Conservation (phyloP, 1,284 basidiomycete genomes). For the Tilletia caries region DNA sequence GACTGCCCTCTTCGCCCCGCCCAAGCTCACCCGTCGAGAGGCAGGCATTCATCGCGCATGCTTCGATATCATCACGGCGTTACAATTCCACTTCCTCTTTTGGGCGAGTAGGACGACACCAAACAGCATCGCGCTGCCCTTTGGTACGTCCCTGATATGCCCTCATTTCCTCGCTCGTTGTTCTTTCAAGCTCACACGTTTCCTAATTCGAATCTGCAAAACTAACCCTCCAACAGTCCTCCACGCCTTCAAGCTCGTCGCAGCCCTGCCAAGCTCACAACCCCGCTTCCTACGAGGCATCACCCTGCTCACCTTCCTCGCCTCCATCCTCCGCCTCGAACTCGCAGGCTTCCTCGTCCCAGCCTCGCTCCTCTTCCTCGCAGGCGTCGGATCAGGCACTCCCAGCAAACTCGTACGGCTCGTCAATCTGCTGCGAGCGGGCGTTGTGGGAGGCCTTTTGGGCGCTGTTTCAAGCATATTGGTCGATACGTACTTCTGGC, state of each 20-base stretch:
- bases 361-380: conserved; percentile 19
- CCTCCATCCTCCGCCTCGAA: conserved; percentile 78
- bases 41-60: conserved; percentile 12
- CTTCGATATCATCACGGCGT: conserved; percentile 66
- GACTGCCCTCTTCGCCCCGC: conserved; percentile 60
- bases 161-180: conserved; percentile 28
- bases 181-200: background rate
- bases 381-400: conserved; percentile 19
- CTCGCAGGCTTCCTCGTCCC: conserved; percentile 57
- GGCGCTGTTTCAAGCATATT: conserved; percentile 43
- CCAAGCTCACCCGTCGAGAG: background rate
- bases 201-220: no score
- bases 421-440: background rate
- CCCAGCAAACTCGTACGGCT: background rate
- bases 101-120: conserved; percentile 90
- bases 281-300: conserved; percentile 40
- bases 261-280: conserved; percentile 40
- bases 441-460: background rate
- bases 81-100: conserved; percentile 87
- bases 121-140: conserved; percentile 82
- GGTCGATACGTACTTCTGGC: conserved; percentile 87
- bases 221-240: conserved; percentile 60
- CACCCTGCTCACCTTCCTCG: conserved; percentile 63
- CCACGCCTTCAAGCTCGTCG: conserved; percentile 63
- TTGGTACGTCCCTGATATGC: conserved; percentile 60